These are phyloP conservation scores for Termitomyces sp. DNA, from an alignment of 768 basidiomycete genomes.

Conservation along the genomic window DNA sequence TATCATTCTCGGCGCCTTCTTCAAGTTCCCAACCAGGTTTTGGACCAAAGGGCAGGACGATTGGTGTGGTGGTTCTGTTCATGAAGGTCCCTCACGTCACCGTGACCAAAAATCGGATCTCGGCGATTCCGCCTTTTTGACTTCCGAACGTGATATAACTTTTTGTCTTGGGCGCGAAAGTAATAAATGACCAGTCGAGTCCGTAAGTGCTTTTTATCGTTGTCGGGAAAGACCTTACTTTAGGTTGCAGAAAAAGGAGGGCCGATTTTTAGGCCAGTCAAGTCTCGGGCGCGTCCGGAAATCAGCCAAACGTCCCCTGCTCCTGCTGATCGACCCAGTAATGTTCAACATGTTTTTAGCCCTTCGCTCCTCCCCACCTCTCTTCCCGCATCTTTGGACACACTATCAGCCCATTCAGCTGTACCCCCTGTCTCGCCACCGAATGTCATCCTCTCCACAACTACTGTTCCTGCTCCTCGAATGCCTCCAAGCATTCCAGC, in stretches of 20 bases:
- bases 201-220: slow-evolving; percentile 44
- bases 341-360: not conserved
- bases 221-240: slow-evolving; percentile 6
- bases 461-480: not conserved
- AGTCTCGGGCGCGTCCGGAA: slow-evolving; percentile 41
- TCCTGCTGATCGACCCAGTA: slow-evolving; percentile 6
- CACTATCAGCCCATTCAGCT: not conserved
- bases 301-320: slow-evolving; percentile 21
- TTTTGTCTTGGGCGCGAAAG: not conserved
- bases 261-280: slow-evolving; percentile 66
- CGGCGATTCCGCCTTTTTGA: slow-evolving; percentile 1
- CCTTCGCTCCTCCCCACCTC: not conserved
- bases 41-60: slow-evolving; percentile 50
- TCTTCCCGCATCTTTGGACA: not conserved
- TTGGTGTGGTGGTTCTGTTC: slow-evolving; percentile 11
- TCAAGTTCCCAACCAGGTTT: slow-evolving; percentile 58
- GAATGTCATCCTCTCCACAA: not conserved
- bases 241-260: slow-evolving; percentile 58
- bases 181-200: slow-evolving; percentile 46
- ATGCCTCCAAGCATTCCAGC: not conserved
- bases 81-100: slow-evolving; percentile 10
- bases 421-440: not conserved
- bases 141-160: not conserved
- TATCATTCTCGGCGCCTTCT: slow-evolving; percentile 30
- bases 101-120: slow-evolving; percentile 6